Base-by-base conservation (phyloP, 2,329 filamentous ascomycete genomes). In the Fusarium bactridioides region DNA sequence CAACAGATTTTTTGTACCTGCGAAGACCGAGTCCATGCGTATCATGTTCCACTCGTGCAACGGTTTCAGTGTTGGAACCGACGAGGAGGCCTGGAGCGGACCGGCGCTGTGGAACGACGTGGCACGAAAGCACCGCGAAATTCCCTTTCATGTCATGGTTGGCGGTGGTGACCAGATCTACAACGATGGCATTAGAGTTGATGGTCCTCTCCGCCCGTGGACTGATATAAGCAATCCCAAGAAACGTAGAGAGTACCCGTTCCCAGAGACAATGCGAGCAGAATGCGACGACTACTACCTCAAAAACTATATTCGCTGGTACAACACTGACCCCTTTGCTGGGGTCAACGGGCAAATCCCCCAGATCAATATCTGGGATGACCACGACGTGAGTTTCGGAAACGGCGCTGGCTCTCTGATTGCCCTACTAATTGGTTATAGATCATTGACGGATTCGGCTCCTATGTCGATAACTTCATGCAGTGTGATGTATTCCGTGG, bases 31-130 rank as follows among this genome's bases (percentile, higher is more conserved):
- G 82, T 93, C 93, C 9, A 98, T 99, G 95, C 94, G 97, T 79
- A 93, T 98, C 79, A 97, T 98, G 94, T 99, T 98, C 83, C 93
- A 98, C 84, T 97, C 94, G 64, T 98, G 96, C 84, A 99, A 99
- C 81, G 97, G 96, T 21, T 99, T 99, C 84, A 95, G 93, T 74
- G 88, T 96, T 43, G 93, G 92, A 60, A 95, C 94, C 7, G 93
- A 97, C 80, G 90, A 96, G 68, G 90, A 93, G 55, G 91, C 92
- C 45, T 97, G 94, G 85, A 95, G 93, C 78, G 96, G 96, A 0
- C 92, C 94, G n/a, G 94, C 94, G 9, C 84, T 99, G 63, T 99
- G 96, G 96, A 94, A 96, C 77, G 95, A 99, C 79, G 95, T 98
- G 15, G 82, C 95, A 74, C 93, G 97, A 75, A 91, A 85, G 65